phyloP scores from a whole-genome alignment of 2,329 filamentous ascomycete genomes.

The Microdochium nivale region DNA sequence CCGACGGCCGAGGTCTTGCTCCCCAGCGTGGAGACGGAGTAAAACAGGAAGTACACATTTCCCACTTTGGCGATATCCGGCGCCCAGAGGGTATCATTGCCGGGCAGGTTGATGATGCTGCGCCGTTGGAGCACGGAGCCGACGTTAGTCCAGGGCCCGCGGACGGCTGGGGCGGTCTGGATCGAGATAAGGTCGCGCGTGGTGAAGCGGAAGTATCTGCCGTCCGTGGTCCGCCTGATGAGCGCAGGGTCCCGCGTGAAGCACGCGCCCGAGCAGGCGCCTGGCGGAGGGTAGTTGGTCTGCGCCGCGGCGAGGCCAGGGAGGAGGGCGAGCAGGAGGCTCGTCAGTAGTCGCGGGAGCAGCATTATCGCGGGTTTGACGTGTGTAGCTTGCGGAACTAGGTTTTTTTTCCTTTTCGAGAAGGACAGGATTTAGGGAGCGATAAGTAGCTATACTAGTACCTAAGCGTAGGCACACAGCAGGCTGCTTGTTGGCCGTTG shows the following conservation, averaged over 20 bases:
- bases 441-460: too few relatives aligned
- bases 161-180: slow-evolving; percentile 24
- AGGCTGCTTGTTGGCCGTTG: too few relatives aligned
- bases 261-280: slow-evolving; percentile 27
- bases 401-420: too few relatives aligned
- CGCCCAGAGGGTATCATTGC: slow-evolving; percentile 37
- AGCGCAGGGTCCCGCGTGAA: slow-evolving; percentile 30
- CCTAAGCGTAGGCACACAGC: too few relatives aligned
- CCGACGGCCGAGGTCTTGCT: slow-evolving; percentile 55
- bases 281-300: too few relatives aligned
- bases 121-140: slow-evolving; percentile 28
- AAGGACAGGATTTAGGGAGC: too few relatives aligned
- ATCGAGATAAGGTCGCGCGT: slow-evolving; percentile 31
- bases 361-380: too few relatives aligned
- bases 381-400: too few relatives aligned
- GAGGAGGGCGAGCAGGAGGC: too few relatives aligned
- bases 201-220: slow-evolving; percentile 32
- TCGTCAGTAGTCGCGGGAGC: too few relatives aligned
- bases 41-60: slow-evolving; percentile 56
- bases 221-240: slow-evolving; percentile 25
- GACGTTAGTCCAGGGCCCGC: slow-evolving; percentile 32
- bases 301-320: too few relatives aligned
- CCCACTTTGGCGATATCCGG: slow-evolving; percentile 54
- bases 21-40: slow-evolving; percentile 55
- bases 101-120: slow-evolving; percentile 28